These are phyloP conservation scores for Urostyla sp. DNA, from an alignment of 73 alveolate species.

Conservation along the genomic window DNA sequence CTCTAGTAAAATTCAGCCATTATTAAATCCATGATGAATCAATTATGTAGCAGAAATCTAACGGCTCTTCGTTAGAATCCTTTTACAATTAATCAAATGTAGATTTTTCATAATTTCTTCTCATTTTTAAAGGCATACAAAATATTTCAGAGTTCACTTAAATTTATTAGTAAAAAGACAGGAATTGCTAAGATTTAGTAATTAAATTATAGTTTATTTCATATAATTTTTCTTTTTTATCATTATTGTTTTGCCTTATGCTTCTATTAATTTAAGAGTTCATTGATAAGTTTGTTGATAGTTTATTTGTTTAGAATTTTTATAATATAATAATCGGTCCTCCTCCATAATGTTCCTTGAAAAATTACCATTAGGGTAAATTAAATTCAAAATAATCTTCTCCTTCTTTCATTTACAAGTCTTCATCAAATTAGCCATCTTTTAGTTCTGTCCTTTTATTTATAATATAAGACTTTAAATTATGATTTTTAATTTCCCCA, in stretches of 20 bases:
- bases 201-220: neutral
- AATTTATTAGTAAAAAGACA: neutral
- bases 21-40: neutral
- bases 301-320: too few species aligned
- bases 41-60: too few species aligned
- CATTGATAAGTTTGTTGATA: too few species aligned
- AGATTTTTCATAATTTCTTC: too few species aligned
- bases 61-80: too few species aligned
- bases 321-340: neutral
- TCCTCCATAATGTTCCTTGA: conserved; percentile 31
- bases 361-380: neutral
- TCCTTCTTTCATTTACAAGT: neutral
- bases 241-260: neutral
- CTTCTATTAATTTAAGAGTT: too few species aligned
- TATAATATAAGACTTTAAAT: neutral
- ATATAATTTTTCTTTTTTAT: neutral
- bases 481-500: conserved; percentile 29
- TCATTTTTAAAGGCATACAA: neutral
- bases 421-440: neutral
- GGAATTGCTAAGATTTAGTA: neutral
- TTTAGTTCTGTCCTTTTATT: neutral
- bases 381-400: conserved; percentile 16
- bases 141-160: neutral
- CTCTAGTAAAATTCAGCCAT: conserved; percentile 12
- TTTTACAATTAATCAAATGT: neutral